Evolutionary conservation across 2,329 filamentous ascomycete genomes (phyloP), one percentile per base, ranked within the genome.

Genomic region (Aspergillus transmontanensis): DNA sequence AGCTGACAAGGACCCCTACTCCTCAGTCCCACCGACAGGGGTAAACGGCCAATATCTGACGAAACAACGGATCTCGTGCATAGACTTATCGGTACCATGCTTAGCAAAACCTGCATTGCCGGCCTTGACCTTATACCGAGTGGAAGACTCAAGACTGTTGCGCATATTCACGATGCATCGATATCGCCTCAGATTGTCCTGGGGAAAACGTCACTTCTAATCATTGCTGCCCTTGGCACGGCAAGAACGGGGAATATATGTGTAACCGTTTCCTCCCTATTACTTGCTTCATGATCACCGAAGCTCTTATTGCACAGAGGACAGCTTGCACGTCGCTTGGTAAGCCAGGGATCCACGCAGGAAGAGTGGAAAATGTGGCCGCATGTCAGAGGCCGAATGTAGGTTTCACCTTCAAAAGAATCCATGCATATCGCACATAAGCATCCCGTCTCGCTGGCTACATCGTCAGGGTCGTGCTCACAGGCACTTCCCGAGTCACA

Each of bases 281-380:
- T 26, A 7, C n/a, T 32, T 23, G n/a, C 21, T 7, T 14, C 30
- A 36, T 39, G 30, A 4, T 30, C 14, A 23, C 30, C 57, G 39
- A 63, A 69, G 39, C 34, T 62, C 28, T 56, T 66, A 81, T 98
- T 98, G 84, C 95, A 98, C 10, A 98, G 88, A 6, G 95, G 95
- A 77, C 95, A 99, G 82, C 94, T 97, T 21, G 95, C 95, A 68
- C 94, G 90, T 66, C 95, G 88, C 73, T 90, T 94, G 4, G 94
- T 98, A 66, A 99, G 82, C 95, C 95, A 99, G 10, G 95, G 95
- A 71, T 99, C 95, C 50, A 99, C 87, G 75, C 95, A 99, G 34
- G 90, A 91, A 58, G 93, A 93, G 76, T 99, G 95, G 86, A 98
- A 99, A 59, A 94, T 93, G 78, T 98, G 95, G n/a, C 94, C 94